Evolutionary conservation across 805 yeast species (phyloP), one percentile per base, ranked within the genome.

Genomic region (Candida chauliodis): DNA sequence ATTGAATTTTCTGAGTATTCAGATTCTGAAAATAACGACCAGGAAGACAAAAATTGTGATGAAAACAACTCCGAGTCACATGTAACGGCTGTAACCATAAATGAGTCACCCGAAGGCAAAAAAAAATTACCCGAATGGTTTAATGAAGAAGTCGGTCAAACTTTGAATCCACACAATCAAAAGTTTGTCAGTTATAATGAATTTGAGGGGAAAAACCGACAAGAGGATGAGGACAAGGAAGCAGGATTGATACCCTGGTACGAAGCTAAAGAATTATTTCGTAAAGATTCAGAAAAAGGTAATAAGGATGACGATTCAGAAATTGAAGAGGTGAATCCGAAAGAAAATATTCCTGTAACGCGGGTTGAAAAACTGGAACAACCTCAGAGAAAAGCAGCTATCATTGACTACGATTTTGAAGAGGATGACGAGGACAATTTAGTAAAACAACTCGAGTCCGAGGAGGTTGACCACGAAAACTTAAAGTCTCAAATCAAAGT

Each of bases 341-440:
- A 9, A 15, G 19, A 25, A 17, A 14, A 22, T 14, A 30, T 21
- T 3, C 26, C 26, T 5, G 26, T 31, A 5, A 20, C 13, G 16
- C 14, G 25, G 16, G 31, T 28, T 29, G 30, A 36, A 13, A 45
- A 19, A 15, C 31, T 3, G 10, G 10, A 24, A 14, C 16, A 19
- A n/a, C 27, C 26, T 18, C 19, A 19, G 19, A 27, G 38, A 32
- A 48, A 44, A 20, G 56, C 56, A 8, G 50, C 48, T 14, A 41
- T 59, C 2, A 55, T 74, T 23, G 84, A 80, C 38, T 84, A 81
- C 49, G 85, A 78, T 38, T 83, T 83, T 54, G 79, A 78, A 17
- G 89, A 85, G 38, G 81, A 80, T 13, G 97, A 90, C 41, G 95
- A 88, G 41, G 79, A 78, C 24, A 76, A 78, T 15, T 56, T 88